Percentiles rank a stretch among this genome's conserved stretches.
Evolutionary conservation across 2,329 filamentous ascomycete species (phyloP).

Genomic region (Alternaria sp.): DNA sequence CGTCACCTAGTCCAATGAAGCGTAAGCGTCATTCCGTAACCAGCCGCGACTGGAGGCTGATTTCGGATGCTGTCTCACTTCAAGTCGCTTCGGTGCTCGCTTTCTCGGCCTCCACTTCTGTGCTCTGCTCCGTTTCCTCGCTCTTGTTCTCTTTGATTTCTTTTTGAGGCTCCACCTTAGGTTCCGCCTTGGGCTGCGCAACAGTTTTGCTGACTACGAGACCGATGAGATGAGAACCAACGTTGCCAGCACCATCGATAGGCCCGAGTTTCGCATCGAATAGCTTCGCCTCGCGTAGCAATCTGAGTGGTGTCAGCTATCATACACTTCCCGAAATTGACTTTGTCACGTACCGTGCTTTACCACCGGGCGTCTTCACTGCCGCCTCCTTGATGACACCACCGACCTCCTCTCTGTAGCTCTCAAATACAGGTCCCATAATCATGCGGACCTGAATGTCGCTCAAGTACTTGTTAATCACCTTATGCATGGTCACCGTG

Average conservation of each 20-base stretch:
- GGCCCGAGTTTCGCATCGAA: constrained; percentile 75
- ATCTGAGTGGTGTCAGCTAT: constrained; percentile 56
- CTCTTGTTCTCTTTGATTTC: constrained; percentile 3
- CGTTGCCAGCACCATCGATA: constrained; percentile 78
- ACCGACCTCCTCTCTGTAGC: constrained; percentile 80
- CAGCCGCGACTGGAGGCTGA: not conserved
- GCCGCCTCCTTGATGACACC: constrained; percentile 70
- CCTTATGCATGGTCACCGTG: constrained; percentile 81
- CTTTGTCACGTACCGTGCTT: constrained; percentile 67
- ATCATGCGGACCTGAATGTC: constrained; percentile 80
- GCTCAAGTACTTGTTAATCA: constrained; percentile 80
- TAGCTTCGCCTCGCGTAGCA: constrained; percentile 77
- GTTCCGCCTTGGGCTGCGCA: constrained; percentile 18
- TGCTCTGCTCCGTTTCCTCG: not conserved
- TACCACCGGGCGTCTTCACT: constrained; percentile 70
- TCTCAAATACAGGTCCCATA: constrained; percentile 83
- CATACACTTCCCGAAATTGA: not conserved
- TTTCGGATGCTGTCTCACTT: too few relatives aligned
- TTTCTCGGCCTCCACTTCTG: not conserved
- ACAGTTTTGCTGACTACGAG: constrained; percentile 66
- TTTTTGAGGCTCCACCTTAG: constrained; percentile 1
- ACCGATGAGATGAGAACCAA: constrained; percentile 71
- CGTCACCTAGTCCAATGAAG: not conserved
- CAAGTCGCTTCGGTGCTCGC: not conserved
- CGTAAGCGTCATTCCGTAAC: not conserved